Percentiles rank a stretch among this genome's conserved stretches.
phyloP scores from a whole-genome alignment of 768 basidiomycete genomes.

The Trametes sanguinea region DNA sequence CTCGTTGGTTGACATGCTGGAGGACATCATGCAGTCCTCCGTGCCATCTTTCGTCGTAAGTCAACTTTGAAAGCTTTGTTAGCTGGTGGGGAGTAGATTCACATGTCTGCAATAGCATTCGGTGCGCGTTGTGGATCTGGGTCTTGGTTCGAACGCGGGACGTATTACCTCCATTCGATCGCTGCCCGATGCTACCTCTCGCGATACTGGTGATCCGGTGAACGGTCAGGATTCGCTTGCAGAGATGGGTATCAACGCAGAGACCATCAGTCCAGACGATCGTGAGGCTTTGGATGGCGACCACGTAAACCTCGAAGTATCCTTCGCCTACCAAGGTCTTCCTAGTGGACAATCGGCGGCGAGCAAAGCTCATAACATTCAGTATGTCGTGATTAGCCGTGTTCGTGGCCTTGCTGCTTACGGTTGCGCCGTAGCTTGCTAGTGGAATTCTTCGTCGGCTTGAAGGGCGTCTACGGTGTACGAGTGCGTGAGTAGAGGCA shows the following conservation, averaged over 20 bases:
- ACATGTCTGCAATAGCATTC: slow-evolving; percentile 37
- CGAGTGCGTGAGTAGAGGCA: slow-evolving; percentile 31
- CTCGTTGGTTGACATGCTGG: slow-evolving; percentile 60
- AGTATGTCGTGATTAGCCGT: slow-evolving; percentile 30
- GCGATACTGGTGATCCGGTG: slow-evolving; percentile 35
- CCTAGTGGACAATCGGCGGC: slow-evolving; percentile 42
- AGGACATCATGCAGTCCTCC: slow-evolving; percentile 57
- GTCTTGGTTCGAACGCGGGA: slow-evolving; percentile 66
- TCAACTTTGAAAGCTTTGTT: slow-evolving; percentile 16
- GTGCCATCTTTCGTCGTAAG: slow-evolving; percentile 42
- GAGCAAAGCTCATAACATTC: slow-evolving; percentile 53
- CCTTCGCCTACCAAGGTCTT: slow-evolving; percentile 63
- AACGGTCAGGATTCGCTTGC: slow-evolving; percentile 15
- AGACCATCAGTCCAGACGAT: slow-evolving; percentile 18
- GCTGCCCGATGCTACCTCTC: slow-evolving; percentile 44
- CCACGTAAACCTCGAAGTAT: slow-evolving; percentile 69
- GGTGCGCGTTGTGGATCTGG: slow-evolving; percentile 72
- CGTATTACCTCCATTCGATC: slow-evolving; percentile 70
- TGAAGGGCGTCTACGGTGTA: slow-evolving; percentile 43
- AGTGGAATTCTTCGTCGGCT: slow-evolving; percentile 66
- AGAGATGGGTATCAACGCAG: slow-evolving; percentile 13
- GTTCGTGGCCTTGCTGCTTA: not conserved
- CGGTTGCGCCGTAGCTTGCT: slow-evolving; percentile 40
- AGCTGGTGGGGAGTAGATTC: not conserved
- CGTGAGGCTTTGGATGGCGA: slow-evolving; percentile 43